phyloP scores from a whole-genome alignment of 192 early-diverging fungal species.

The Coemansia sp. region DNA sequence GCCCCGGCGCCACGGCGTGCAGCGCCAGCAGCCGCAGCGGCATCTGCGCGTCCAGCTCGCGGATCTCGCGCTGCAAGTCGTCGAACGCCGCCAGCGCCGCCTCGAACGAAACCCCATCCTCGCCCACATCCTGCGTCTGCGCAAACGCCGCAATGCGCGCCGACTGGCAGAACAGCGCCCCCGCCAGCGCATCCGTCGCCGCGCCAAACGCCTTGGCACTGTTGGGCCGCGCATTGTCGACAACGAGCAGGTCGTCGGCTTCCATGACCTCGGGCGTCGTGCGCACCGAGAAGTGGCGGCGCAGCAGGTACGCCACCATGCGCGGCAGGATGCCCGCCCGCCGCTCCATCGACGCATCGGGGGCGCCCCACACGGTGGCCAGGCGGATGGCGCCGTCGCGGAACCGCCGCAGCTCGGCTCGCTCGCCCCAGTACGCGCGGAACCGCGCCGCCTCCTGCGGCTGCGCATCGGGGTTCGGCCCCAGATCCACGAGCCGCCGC shows the following conservation, averaged over 20 bases:
- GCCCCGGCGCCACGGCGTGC: slow-evolving; percentile 49
- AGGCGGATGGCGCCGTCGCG: slow-evolving; percentile 89
- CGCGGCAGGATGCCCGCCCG: slow-evolving; percentile 73
- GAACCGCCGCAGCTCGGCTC: slow-evolving; percentile 89
- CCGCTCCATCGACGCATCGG: slow-evolving; percentile 57
- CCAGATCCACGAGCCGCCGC: slow-evolving; percentile 79
- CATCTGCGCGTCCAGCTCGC: slow-evolving; percentile 34
- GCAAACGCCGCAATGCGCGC: slow-evolving; percentile 19
- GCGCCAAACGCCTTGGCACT: not conserved
- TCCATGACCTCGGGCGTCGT: slow-evolving; percentile 24
- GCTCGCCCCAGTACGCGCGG: slow-evolving; percentile 84
- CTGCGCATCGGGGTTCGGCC: slow-evolving; percentile 77
- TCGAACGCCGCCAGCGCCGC: slow-evolving; percentile 28
- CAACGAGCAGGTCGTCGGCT: slow-evolving; percentile 11
- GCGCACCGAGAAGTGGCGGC: slow-evolving; percentile 66
- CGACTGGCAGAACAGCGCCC: slow-evolving; percentile 18
- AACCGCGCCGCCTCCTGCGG: slow-evolving; percentile 65
- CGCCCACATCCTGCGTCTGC: slow-evolving; percentile 17
- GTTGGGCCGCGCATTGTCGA: slow-evolving; percentile 13
- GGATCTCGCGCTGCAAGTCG: slow-evolving; percentile 29
- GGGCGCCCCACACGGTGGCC: slow-evolving; percentile 80
- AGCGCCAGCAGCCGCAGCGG: slow-evolving; percentile 46
- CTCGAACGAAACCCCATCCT: slow-evolving; percentile 23
- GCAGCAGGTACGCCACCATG: slow-evolving; percentile 77
- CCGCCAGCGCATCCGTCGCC: not conserved